A percentile compares a stretch with the other conserved stretches of the same genome.
These are phyloP conservation scores for Helianthus tuberosus DNA, from an alignment of 129 eudicot species.

Conservation along the genomic window DNA sequence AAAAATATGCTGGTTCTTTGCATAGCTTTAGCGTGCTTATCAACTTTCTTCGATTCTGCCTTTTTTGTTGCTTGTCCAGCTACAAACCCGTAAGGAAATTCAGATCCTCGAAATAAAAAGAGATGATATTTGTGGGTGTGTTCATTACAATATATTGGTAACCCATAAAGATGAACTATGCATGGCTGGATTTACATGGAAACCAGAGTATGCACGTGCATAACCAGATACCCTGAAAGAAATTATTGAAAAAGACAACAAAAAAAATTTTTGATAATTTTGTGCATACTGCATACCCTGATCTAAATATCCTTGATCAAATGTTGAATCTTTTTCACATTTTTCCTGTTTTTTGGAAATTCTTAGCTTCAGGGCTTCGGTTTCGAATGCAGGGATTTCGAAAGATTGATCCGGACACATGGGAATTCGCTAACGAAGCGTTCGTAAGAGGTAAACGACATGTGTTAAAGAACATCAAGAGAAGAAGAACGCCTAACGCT, in stretches of 20 bases:
- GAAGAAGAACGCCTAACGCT: conserved; percentile 58
- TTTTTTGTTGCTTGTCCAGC: no score
- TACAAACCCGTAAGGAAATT: no score
- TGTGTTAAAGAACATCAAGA: conserved; percentile 64
- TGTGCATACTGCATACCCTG: no score
- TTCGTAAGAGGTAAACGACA: conserved; percentile 76
- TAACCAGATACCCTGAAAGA: no score
- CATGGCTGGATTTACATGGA: no score
- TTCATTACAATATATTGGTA: conserved; percentile 5
- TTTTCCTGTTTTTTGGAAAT: background rate
- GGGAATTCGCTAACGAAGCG: conserved; percentile 94
- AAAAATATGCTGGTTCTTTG: no score
- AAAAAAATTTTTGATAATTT: no score
- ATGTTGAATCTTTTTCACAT: background rate
- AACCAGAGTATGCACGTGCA: no score
- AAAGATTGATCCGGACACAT: conserved; percentile 88
- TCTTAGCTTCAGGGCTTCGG: conserved; percentile 30
- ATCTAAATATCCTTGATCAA: background rate
- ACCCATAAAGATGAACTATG: conserved; percentile 1
- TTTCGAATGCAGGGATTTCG: conserved; percentile 82
- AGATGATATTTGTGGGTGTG: conserved; percentile 12
- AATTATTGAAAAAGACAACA: no score
- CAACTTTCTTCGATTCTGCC: no score
- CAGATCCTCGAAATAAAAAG: background rate
- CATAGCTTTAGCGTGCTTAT: no score